These are phyloP conservation scores for Cocos nucifera DNA, from an alignment of 176 grass and related monocot species.

Conservation along the genomic window DNA sequence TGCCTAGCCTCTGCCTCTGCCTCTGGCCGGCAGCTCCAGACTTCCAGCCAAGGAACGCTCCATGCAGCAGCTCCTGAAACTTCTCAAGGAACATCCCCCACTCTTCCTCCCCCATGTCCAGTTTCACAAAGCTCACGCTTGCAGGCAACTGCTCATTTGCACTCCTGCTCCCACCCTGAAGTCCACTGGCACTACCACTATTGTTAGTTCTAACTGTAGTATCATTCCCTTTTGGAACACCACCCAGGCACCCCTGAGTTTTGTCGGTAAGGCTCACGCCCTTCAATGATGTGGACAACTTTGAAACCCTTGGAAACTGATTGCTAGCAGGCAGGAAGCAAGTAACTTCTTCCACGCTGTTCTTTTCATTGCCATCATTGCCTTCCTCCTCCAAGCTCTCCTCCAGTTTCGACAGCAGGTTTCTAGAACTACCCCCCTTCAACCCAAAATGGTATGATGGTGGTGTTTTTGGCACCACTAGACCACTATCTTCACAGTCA, in stretches of 20 bases:
- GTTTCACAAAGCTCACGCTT: conserved; percentile 56
- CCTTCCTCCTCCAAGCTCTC: conserved; percentile 47
- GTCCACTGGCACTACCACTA: conserved; percentile 1
- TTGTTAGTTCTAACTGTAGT: conserved; percentile 16
- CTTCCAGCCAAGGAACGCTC: conserved; percentile 35
- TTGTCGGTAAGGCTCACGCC: conserved; percentile 40
- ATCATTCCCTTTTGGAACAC: conserved; percentile 20
- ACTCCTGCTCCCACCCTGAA: conserved; percentile 45
- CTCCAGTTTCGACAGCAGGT: conserved; percentile 47
- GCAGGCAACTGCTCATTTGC: conserved; percentile 53
- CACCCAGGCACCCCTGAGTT: conserved; percentile 28
- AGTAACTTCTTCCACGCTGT: conserved; percentile 29
- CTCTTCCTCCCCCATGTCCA: conserved; percentile 52
- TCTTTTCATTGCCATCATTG: conserved; percentile 42
- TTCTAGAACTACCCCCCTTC: conserved; percentile 31
- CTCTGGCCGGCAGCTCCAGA: conserved; percentile 10
- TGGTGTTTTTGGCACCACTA: conserved; percentile 23
- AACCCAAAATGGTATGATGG: conserved; percentile 32
- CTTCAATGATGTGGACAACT: conserved; percentile 64
- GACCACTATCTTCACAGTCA: conserved; percentile 46
- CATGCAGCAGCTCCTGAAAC: conserved; percentile 60
- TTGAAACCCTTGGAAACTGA: conserved; percentile 44
- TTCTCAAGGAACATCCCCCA: conserved; percentile 79
- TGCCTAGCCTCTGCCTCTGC: conserved; percentile 60
- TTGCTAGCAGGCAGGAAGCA: conserved; percentile 27